phyloP scores from a whole-genome alignment of 2,329 filamentous ascomycete genomes.

The Cercospora sesami region DNA sequence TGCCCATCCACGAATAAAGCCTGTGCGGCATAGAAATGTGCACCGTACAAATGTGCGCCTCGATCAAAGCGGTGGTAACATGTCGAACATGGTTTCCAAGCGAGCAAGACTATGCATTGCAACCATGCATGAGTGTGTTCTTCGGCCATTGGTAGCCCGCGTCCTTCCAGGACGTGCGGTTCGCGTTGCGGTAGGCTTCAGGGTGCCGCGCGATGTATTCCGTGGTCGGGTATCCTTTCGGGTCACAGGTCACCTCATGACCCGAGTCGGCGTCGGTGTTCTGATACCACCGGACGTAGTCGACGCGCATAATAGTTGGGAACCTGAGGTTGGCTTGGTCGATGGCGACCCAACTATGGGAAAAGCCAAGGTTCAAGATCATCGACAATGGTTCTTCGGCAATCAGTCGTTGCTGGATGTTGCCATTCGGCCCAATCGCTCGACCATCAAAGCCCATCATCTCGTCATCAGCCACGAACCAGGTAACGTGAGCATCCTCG shows the following conservation, averaged over 20 bases:
- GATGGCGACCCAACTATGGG: slow-evolving; percentile 52
- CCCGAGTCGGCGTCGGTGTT: slow-evolving; percentile 42
- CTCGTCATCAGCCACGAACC: slow-evolving; percentile 55
- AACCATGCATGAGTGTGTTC: slow-evolving; percentile 48
- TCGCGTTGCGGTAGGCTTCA: slow-evolving; percentile 52
- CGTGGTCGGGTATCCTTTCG: slow-evolving; percentile 55
- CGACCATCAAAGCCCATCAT: slow-evolving; percentile 55
- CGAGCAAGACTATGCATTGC: slow-evolving; percentile 26
- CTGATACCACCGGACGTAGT: slow-evolving; percentile 59
- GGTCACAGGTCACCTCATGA: slow-evolving; percentile 54
- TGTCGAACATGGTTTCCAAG: slow-evolving; percentile 19
- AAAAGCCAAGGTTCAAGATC: slow-evolving; percentile 56
- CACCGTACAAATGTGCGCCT: slow-evolving; percentile 11
- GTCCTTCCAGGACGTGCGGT: slow-evolving; percentile 51
- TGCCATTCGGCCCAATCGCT: slow-evolving; percentile 56
- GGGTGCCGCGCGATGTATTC: slow-evolving; percentile 53
- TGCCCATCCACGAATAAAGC: slow-evolving; percentile 5
- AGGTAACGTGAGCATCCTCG: slow-evolving; percentile 50
- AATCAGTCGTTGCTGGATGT: slow-evolving; percentile 51
- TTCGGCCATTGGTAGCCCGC: slow-evolving; percentile 45
- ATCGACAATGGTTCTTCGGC: slow-evolving; percentile 57
- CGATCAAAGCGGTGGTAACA: slow-evolving; percentile 1
- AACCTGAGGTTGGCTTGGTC: slow-evolving; percentile 49
- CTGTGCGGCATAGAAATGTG: slow-evolving; percentile 6
- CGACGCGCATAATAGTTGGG: slow-evolving; percentile 55